Evolutionary conservation across 1,284 basidiomycete species (phyloP).

Genomic region (Rhodotorula sp.): DNA sequence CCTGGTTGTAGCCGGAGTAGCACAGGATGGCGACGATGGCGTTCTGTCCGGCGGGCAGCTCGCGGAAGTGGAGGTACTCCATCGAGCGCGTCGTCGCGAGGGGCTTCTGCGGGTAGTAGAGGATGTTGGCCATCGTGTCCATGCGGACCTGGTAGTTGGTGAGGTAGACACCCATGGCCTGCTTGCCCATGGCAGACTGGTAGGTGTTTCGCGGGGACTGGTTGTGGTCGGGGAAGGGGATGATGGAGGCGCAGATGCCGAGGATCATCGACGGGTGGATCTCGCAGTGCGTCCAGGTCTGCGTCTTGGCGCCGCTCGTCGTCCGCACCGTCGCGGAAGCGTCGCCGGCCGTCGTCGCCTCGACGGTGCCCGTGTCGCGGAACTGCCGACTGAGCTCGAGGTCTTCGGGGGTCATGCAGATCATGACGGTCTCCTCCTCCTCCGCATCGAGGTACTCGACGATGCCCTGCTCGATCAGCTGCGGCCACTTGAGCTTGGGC

Average conservation of each 20-base stretch:
- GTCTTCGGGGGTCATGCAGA: constrained; percentile 97
- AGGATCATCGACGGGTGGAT: constrained; percentile 99
- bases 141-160: constrained; percentile 95
- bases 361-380: constrained; percentile 51
- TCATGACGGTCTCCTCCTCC: constrained; percentile 99
- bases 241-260: constrained; percentile 96
- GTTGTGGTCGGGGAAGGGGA: constrained; percentile 99
- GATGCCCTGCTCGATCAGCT: constrained; percentile 80
- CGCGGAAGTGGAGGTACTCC: constrained; percentile 97
- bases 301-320: constrained; percentile 47
- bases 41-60: constrained; percentile 95
- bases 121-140: constrained; percentile 98
- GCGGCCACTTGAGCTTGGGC: constrained; percentile 67
- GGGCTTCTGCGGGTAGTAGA: constrained; percentile 98
- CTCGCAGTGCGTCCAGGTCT: constrained; percentile 98
- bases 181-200: constrained; percentile 99
- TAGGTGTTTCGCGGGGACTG: constrained; percentile 99
- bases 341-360: neutral
- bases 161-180: constrained; percentile 97
- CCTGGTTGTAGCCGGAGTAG: constrained; percentile 99
- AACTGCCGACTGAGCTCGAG: constrained; percentile 70
- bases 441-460: constrained; percentile 96
- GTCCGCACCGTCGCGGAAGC: constrained; percentile 54
- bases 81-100: constrained; percentile 97
- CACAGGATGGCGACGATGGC: constrained; percentile 97